phyloP scores from a whole-genome alignment of 2,329 filamentous ascomycete genomes.

The Verticillium albo-atrum region DNA sequence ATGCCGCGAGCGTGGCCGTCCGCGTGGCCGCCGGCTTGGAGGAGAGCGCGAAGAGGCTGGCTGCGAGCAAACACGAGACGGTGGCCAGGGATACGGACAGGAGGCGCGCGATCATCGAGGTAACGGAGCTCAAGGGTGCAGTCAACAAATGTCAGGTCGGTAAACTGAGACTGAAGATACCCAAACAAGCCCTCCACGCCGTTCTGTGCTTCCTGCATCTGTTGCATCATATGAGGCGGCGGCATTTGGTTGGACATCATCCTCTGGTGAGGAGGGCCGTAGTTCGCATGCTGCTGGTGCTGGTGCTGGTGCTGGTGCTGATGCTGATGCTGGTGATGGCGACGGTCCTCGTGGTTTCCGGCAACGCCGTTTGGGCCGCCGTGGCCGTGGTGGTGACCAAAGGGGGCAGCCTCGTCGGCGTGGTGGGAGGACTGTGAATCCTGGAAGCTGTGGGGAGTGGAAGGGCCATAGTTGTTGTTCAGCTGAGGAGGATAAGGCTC shows the following conservation, averaged over 20 bases:
- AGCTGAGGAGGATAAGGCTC: constrained; percentile 27
- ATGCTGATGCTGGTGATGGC: constrained; percentile 11
- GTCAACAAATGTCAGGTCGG: constrained; percentile 33
- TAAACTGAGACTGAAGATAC: constrained; percentile 35
- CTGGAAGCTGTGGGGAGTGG: constrained; percentile 58
- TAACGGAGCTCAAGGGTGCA: constrained; percentile 43
- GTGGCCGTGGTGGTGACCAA: constrained; percentile 32
- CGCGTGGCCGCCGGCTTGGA: constrained; percentile 7
- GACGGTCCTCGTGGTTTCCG: constrained; percentile 23
- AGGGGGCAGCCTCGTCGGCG: constrained; percentile 38
- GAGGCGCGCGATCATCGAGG: constrained; percentile 29
- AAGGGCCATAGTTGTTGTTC: constrained; percentile 45
- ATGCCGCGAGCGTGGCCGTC: constrained; percentile 13
- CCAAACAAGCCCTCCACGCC: constrained; percentile 29
- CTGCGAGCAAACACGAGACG: constrained; percentile 53
- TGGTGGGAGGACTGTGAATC: constrained; percentile 54
- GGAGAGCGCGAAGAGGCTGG: constrained; percentile 25
- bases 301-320: constrained; percentile 6
- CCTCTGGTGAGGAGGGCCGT: constrained; percentile 18
- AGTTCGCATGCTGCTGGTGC: background rate
- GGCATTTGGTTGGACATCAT: constrained; percentile 23
- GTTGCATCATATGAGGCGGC: constrained; percentile 13
- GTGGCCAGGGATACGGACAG: constrained; percentile 45
- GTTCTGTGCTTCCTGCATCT: background rate
- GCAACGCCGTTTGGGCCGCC: constrained; percentile 31